Evolutionary conservation across 768 basidiomycete genomes (phyloP).

Genomic region (Amanita subjunquillea): DNA sequence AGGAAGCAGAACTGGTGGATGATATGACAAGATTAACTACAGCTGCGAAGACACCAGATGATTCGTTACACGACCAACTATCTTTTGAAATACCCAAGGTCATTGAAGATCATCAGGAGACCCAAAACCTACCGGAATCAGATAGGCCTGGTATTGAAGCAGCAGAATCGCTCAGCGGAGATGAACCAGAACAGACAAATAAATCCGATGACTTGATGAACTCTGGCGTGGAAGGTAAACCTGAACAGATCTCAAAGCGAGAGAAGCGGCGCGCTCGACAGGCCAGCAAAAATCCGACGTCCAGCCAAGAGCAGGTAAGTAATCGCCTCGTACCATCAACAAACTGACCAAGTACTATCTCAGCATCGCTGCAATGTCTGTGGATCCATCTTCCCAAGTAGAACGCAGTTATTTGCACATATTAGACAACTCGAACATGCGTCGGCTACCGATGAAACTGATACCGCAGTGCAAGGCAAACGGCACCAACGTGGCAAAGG

Average conservation of each 20-base stretch:
- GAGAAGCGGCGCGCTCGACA: slow-evolving; percentile 76
- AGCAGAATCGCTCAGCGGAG: background rate
- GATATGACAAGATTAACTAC: no score
- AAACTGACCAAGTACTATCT: background rate
- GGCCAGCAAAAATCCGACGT: slow-evolving; percentile 44
- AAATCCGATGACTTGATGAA: slow-evolving; percentile 3
- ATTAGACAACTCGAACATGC: slow-evolving; percentile 67
- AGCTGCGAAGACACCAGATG: no score
- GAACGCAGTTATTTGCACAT: slow-evolving; percentile 68
- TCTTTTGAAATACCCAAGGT: background rate
- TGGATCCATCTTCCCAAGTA: slow-evolving; percentile 46
- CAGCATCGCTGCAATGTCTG: slow-evolving; percentile 63
- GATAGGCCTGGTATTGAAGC: background rate
- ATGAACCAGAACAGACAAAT: background rate
- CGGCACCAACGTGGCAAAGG: background rate
- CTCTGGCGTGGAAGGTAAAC: slow-evolving; percentile 3
- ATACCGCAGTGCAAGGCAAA: background rate
- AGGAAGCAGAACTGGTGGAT: slow-evolving; percentile 11
- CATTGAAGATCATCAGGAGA: background rate
- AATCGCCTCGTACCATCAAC: background rate
- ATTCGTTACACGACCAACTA: background rate
- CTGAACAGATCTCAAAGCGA: slow-evolving; percentile 47
- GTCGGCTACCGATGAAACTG: slow-evolving; percentile 26
- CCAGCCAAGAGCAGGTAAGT: slow-evolving; percentile 16
- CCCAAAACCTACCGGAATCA: background rate